Evolutionary conservation across 2,329 filamentous ascomycete species (phyloP).

Genomic region (Tolypocladium capitatum): DNA sequence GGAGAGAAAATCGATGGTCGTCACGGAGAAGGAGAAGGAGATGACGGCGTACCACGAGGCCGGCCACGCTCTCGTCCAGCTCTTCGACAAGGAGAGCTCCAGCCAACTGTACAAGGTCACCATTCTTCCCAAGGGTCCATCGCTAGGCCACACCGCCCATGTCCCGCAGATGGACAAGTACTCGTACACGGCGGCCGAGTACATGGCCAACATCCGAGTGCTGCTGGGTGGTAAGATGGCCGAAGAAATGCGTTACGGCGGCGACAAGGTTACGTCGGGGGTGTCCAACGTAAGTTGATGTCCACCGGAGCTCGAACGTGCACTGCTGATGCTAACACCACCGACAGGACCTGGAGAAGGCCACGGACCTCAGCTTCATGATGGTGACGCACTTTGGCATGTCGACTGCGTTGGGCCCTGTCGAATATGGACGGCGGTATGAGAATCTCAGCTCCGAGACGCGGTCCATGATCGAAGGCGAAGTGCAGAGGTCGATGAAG

Average conservation of each 20-base stretch:
- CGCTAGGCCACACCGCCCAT: constrained; percentile 75
- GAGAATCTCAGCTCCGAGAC: constrained; percentile 73
- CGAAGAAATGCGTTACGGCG: constrained; percentile 82
- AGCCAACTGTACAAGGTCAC: constrained; percentile 91
- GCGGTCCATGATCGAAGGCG: constrained; percentile 71
- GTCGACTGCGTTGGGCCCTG: constrained; percentile 75
- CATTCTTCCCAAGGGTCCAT: constrained; percentile 79
- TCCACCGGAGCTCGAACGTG: background rate
- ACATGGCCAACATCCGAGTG: constrained; percentile 66
- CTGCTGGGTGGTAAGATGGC: constrained; percentile 78
- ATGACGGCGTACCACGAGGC: constrained; percentile 96
- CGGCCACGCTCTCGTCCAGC: constrained; percentile 80
- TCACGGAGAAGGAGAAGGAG: constrained; percentile 85
- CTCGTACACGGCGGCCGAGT: constrained; percentile 73
- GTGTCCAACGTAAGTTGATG: constrained; percentile 54
- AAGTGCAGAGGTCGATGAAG: constrained; percentile 75
- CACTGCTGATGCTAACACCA: constrained; percentile 12
- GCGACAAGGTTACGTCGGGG: constrained; percentile 84
- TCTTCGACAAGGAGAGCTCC: constrained; percentile 60
- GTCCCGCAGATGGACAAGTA: constrained; percentile 90
- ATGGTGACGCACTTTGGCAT: constrained; percentile 89
- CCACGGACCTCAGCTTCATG: constrained; percentile 69
- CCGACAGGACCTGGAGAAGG: constrained; percentile 64
- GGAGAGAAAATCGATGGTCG: constrained; percentile 78
- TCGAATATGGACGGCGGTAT: constrained; percentile 76